A percentile compares a stretch with the other conserved stretches of the same genome.
phyloP scores from a whole-genome alignment of 306 rosid genomes.

The Quercus wislizeni region DNA sequence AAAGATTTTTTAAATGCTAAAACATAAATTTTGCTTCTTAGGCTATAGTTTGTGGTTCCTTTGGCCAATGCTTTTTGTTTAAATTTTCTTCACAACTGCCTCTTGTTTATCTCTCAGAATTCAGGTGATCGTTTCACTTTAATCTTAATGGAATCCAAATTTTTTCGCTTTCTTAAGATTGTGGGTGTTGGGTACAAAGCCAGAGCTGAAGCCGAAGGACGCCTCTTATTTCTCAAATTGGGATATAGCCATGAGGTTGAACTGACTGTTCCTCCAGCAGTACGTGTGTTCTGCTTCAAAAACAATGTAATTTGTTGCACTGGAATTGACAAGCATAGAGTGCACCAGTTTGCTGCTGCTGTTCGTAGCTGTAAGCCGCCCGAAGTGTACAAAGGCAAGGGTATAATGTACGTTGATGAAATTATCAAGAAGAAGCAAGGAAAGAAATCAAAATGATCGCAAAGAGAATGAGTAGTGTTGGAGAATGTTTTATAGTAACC shows the following conservation, averaged over 20 bases:
- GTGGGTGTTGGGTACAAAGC: constrained; percentile 95
- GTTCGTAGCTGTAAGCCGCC: constrained; percentile 86
- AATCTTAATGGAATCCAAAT: constrained; percentile 56
- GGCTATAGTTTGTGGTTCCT: neutral
- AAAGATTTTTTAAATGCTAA: neutral
- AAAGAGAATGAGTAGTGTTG: neutral
- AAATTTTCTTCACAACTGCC: neutral
- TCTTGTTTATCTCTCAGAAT: neutral
- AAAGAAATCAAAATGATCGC: constrained; percentile 74
- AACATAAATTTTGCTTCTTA: neutral
- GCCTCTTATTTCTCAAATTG: constrained; percentile 66
- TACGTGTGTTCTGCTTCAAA: constrained; percentile 83
- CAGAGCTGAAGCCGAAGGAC: constrained; percentile 76
- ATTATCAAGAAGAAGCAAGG: constrained; percentile 80
- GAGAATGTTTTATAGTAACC: neutral
- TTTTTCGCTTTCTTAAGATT: constrained; percentile 76
- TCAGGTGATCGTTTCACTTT: constrained; percentile 10
- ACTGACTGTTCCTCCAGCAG: constrained; percentile 71
- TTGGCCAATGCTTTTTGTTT: neutral
- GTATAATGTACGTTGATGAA: constrained; percentile 80
- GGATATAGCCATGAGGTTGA: constrained; percentile 95
- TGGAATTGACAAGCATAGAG: constrained; percentile 80
- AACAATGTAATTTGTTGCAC: constrained; percentile 91
- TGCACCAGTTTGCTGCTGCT: constrained; percentile 81
- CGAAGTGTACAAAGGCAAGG: constrained; percentile 93